These are phyloP conservation scores for Bretschneidera sinensis DNA, from an alignment of 345 rosid species.

Conservation along the genomic window DNA sequence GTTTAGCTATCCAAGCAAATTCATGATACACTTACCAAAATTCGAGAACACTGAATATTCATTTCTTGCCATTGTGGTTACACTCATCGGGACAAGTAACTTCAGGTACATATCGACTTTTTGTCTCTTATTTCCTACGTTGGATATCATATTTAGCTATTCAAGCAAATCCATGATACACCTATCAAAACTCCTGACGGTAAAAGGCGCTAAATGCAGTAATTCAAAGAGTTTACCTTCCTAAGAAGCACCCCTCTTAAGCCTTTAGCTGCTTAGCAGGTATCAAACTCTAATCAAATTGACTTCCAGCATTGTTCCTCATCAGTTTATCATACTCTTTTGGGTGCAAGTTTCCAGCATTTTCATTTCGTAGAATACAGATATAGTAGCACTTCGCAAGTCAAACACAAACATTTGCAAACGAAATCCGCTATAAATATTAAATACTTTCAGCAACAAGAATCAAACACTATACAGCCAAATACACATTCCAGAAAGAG, in stretches of 20 bases:
- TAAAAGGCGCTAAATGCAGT: neutral
- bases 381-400: neutral
- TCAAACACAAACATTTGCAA: neutral
- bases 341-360: no score
- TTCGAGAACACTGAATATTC: no score
- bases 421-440: neutral
- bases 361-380: no score
- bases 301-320: neutral
- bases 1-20: no score
- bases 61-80: no score
- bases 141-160: neutral
- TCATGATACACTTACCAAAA: no score
- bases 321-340: no score
- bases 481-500: neutral
- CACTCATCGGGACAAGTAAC: no score
- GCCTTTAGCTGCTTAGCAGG: neutral
- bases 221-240: neutral
- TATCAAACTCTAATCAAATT: neutral
- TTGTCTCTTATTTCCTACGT: neutral
- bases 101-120: no score
- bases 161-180: neutral
- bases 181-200: neutral
- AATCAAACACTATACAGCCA: neutral
- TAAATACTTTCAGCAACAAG: no score
- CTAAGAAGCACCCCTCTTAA: no score